Percentiles rank a stretch among this genome's conserved stretches.
Conservation (phyloP, 2,329 filamentous ascomycete genomes). For the Cercospora sojina region DNA sequence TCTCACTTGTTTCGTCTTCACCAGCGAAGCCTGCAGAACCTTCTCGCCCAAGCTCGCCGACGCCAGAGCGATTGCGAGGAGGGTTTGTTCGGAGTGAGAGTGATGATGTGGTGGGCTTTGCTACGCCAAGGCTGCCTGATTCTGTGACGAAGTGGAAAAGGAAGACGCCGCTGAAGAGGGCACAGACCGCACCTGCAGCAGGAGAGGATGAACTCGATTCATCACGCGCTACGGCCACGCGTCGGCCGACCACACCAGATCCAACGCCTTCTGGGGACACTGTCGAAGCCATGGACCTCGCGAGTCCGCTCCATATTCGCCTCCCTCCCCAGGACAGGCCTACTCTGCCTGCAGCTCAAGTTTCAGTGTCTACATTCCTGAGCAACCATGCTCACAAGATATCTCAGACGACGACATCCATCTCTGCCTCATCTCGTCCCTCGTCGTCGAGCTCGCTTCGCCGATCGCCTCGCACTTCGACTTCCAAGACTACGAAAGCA, state of each 20-base stretch:
- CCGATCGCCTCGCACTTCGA: conserved; percentile 13
- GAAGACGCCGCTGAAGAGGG: conserved; percentile 33
- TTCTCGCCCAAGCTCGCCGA: conserved; percentile 20
- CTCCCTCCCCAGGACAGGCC: neutral
- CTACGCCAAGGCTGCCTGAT: conserved; percentile 27
- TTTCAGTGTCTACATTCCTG: neutral
- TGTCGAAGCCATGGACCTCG: conserved; percentile 26
- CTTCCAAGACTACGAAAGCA: neutral
- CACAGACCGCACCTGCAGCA: conserved; percentile 33
- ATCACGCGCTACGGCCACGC: neutral
- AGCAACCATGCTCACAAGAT: neutral
- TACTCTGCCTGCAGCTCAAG: neutral
- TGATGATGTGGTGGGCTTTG: neutral
- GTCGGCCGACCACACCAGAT: neutral
- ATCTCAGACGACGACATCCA: neutral
- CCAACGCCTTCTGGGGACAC: neutral
- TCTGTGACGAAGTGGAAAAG: conserved; percentile 37
- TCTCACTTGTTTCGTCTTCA: conserved; percentile 37
- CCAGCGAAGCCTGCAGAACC: conserved; percentile 19
- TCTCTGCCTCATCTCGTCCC: neutral
- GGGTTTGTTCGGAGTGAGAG: conserved; percentile 15
- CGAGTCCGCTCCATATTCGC: conserved; percentile 13
- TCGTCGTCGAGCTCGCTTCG: neutral
- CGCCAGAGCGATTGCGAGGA: conserved; percentile 20
- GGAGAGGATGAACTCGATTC: conserved; percentile 16